Base-by-base conservation (phyloP, 179 eudicot genomes). In the Patellifolia procumbens region DNA sequence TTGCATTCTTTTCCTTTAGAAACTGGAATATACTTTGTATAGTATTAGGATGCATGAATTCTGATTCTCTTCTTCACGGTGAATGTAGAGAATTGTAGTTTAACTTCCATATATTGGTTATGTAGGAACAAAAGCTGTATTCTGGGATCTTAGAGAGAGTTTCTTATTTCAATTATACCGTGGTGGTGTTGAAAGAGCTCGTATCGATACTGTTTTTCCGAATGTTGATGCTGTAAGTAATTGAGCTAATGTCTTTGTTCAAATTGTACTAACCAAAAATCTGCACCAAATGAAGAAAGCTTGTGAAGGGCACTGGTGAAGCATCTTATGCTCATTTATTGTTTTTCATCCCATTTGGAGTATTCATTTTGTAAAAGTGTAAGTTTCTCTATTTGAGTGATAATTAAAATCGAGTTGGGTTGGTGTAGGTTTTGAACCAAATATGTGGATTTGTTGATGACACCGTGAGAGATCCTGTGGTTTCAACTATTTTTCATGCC, bases 131-230 rank as follows among this genome's bases (percentile, higher is more conserved):
- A 94, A 85, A 84, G 86, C 88, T 67, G 88, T 88, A 34, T 94
- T 94, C 68, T 88, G 92, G 93, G 98, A 94, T 87, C 85, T 94
- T 81, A 87, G 97, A 81, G 91, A 92, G 64, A 76, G 86, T 12
- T 91, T 92, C 79, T 76, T 94, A 37, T 81, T 72, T 61, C 81
- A 80, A 66, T 81, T 94, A 80, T 94, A 92, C 80, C 87, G 70
- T 72, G 96, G 96, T 68, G 86, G 89, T 81, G 91, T 92, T 81
- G 96, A 84, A 81, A 85, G 84, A 83, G 87, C 90, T 70, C 92
- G 98, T 73, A 81, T 94, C 78, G 98, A 94, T 13, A 72, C 68
- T 73, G 81, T 90, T 85, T 90, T 94, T 80, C 91, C 92, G 51
- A 79, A 89, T 29, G 70, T 94, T 73, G 97, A 94, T 81, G 70